Evolutionary conservation across 108 stramenopile species (phyloP), one percentile per base, ranked within the genome.

Genomic region (Chaetoceros muelleri): DNA sequence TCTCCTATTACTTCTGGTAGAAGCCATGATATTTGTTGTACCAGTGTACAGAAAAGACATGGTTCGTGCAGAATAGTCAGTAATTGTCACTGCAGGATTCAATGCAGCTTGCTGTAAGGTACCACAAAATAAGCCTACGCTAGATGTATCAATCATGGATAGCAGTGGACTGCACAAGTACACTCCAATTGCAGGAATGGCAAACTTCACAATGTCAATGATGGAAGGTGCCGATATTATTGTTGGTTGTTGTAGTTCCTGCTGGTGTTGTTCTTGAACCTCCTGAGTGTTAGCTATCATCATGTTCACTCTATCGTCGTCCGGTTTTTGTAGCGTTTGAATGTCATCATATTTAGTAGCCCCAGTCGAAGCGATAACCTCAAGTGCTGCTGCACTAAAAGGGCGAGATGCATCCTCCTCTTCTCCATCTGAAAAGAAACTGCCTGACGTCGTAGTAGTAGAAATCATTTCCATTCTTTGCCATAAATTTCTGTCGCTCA

Each of bases 101-200:
- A 91, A 68, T 5, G 89, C 89, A 10, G 89, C 89, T 58, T 86
- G 89, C 51, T 91, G 88, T 5, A 69, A 72, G 23, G 88, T 90
- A 3, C 88, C 88, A 5, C 78, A 73, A 20, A 90, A 60, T 16
- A 90, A 28, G 1, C 88, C 88, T 7, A 90, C 88, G 2, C 80
- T 65, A 8, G 76, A 74, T 13, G 89, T 86, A 47, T 91, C 89
- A 63, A 91, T 91, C 69, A 91, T 66, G 24, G 82, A 84, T 13
- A 91, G 59, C 0, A 91, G 58, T 2, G 86, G 91, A 27, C 67
- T 57, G 48, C 91, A 93, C 13, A 87, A 57, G 82, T 84, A 93
- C 17, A 93, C 80, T 3, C 87, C 91, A 48, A 87, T 84, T 0
- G 91, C 91, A 2, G 91, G 85, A 55, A 88, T 59, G 34, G 84